phyloP scores from a whole-genome alignment of 768 basidiomycete genomes.

The Lyophyllum atratum region DNA sequence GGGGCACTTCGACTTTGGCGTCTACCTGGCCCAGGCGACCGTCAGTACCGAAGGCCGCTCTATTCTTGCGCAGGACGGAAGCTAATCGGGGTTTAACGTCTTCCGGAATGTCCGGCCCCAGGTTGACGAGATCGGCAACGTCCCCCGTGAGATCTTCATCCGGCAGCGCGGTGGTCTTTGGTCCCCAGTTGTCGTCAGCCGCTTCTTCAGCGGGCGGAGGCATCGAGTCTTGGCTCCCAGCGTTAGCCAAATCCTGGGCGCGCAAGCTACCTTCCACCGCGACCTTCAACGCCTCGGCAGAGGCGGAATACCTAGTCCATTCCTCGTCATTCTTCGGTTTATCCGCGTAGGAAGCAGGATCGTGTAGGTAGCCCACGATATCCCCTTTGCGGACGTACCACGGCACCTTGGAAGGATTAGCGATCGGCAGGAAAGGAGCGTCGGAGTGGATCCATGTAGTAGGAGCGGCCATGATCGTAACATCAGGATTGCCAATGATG shows the following conservation, averaged over 20 bases:
- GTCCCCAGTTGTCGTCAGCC: slow-evolving; percentile 23
- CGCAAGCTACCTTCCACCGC: too few relatives aligned
- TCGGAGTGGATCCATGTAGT: neutral
- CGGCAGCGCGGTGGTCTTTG: slow-evolving; percentile 26
- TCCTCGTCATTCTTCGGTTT: too few relatives aligned
- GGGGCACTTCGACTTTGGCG: slow-evolving; percentile 22
- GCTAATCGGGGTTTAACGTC: slow-evolving; percentile 7
- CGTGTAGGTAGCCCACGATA: neutral
- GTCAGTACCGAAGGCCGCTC: neutral
- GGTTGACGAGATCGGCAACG: neutral
- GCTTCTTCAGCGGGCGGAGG: slow-evolving; percentile 7
- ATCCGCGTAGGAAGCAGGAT: neutral
- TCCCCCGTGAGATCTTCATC: slow-evolving; percentile 9
- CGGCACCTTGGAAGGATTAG: neutral
- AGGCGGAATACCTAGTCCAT: too few relatives aligned
- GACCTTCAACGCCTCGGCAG: too few relatives aligned
- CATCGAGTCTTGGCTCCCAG: too few relatives aligned
- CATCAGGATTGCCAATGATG: slow-evolving; percentile 2
- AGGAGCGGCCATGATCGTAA: neutral
- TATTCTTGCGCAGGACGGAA: slow-evolving; percentile 10
- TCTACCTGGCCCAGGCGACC: slow-evolving; percentile 13
- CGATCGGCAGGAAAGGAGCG: neutral
- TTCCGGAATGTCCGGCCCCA: neutral
- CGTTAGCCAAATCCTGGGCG: too few relatives aligned
- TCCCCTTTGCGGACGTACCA: neutral